Evolutionary conservation across 768 basidiomycete species (phyloP), one percentile per base, ranked within the genome.

Genomic region (Boletus rex-veris): DNA sequence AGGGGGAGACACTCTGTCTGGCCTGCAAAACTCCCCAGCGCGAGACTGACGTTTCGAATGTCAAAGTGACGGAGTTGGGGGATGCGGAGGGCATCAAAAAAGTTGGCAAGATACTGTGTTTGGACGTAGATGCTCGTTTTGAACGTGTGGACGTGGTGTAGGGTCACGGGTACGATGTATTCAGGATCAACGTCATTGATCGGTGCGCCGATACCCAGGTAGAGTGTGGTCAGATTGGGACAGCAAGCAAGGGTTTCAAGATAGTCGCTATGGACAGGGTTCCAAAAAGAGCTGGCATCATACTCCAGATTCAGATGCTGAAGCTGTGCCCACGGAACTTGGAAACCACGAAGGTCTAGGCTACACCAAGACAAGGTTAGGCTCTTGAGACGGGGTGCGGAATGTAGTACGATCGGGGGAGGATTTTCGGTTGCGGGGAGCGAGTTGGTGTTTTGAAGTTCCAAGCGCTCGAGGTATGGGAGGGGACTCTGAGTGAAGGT

Each of bases 1-100:
- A 71, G 53, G n/a, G 68, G 63, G 0, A 69, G 49, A 18, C 59
- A 71, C n/a, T 69, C 68, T 3, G 45, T 55, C 8, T 71, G 68
- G 0, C 65, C 65, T 0, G 47, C 36, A 40, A 60, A 64, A 7
- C 64, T 62, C 33, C 68, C 65, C 4, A 71, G 50, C 3, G 61
- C 54, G 40, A 65, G 70, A 48, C 61, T 68, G 56, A 60, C 70
- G 46, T 69, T 70, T 26, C 55, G 55, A n/a, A 69, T 50, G 15
- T 63, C 63, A 30, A 69, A 68, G 10, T 55, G 60, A n/a, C 57
- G 60, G 11, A 69, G 57, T 1, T 48, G 53, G 8, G 68, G 68
- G 50, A 62, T 61, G 48, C 54, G 59, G 28, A 69, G 57, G 4
- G 66, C 57, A 18, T 60, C 64, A 50, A 71, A 71, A 37, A 71